A percentile compares a stretch with the other conserved stretches of the same genome.
Evolutionary conservation across 108 stramenopile genomes (phyloP).

Genomic region (Cyclotella choctawhatcheeana): DNA sequence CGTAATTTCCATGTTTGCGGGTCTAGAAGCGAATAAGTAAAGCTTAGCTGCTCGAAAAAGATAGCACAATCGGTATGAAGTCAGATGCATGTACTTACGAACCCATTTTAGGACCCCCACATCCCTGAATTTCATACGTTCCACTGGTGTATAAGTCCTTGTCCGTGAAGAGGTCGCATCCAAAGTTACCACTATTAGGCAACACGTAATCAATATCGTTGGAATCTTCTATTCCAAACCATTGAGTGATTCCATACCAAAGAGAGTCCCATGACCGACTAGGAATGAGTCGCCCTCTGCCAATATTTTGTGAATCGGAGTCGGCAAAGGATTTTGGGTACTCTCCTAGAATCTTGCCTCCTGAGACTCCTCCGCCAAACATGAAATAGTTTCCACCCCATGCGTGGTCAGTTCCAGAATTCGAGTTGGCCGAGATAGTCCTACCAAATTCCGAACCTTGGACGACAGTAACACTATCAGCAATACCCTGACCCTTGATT

Average conservation of each 20-base stretch:
- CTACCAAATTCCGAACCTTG: constrained; percentile 53
- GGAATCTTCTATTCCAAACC: constrained; percentile 55
- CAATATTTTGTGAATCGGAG: constrained; percentile 36
- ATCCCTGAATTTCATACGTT: constrained; percentile 18
- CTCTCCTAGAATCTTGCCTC: constrained; percentile 50
- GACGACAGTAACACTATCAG: constrained; percentile 52
- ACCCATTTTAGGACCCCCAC: constrained; percentile 23
- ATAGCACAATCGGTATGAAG: background rate
- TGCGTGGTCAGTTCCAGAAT: constrained; percentile 36
- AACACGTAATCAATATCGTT: constrained; percentile 37
- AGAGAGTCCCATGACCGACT: constrained; percentile 57
- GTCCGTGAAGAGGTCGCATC: constrained; percentile 38
- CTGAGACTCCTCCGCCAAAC: constrained; percentile 52
- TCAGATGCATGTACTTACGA: constrained; percentile 3
- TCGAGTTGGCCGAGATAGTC: constrained; percentile 38
- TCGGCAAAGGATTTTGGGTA: constrained; percentile 42
- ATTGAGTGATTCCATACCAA: constrained; percentile 58
- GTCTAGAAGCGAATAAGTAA: background rate
- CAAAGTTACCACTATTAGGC: constrained; percentile 40
- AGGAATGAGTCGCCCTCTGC: constrained; percentile 62
- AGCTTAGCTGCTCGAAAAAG: background rate
- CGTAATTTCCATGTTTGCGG: constrained; percentile 5
- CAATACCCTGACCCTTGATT: constrained; percentile 56
- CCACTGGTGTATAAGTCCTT: constrained; percentile 27
- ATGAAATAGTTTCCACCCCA: constrained; percentile 61